Evolutionary conservation across 2,329 filamentous ascomycete species (phyloP).

Genomic region (Arthroderma sp.): DNA sequence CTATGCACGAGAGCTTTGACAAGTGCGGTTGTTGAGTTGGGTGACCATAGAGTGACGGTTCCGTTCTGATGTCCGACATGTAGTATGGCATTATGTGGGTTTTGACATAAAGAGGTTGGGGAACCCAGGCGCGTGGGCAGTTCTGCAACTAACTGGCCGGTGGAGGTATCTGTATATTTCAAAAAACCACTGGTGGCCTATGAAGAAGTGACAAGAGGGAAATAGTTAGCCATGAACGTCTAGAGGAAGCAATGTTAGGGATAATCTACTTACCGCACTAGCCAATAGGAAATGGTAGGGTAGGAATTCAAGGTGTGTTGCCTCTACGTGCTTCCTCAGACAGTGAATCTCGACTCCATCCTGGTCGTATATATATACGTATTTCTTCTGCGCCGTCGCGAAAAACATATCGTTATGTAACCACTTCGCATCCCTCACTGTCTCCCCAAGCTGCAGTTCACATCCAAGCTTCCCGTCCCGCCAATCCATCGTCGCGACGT

Average conservation of each 20-base stretch:
- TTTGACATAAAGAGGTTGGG: constrained; percentile 72
- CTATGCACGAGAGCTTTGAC: constrained; percentile 85
- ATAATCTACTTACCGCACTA: constrained; percentile 51
- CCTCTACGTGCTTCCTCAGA: constrained; percentile 78
- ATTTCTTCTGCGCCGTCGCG: constrained; percentile 90
- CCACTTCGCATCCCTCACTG: constrained; percentile 78
- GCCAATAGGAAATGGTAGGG: constrained; percentile 92
- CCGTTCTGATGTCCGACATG: constrained; percentile 93
- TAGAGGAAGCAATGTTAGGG: neutral
- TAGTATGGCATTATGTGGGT: constrained; percentile 81
- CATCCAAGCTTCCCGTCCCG: constrained; percentile 79
- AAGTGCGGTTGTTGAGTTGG: constrained; percentile 71
- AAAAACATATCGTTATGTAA: constrained; percentile 89
- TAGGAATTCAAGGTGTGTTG: constrained; percentile 86
- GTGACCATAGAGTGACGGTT: constrained; percentile 88
- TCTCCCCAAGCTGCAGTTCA: constrained; percentile 83
- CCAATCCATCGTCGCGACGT: constrained; percentile 96
- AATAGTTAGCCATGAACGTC: constrained; percentile 9
- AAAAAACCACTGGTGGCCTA: constrained; percentile 68
- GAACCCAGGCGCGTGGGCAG: constrained; percentile 72
- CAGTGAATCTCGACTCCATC: constrained; percentile 87
- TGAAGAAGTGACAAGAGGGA: constrained; percentile 1
- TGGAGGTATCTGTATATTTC: constrained; percentile 92
- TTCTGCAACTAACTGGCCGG: constrained; percentile 76
- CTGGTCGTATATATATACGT: constrained; percentile 91